Evolutionary conservation across 805 yeast genomes (phyloP).

Genomic region (Metschnikowia orientalis): DNA sequence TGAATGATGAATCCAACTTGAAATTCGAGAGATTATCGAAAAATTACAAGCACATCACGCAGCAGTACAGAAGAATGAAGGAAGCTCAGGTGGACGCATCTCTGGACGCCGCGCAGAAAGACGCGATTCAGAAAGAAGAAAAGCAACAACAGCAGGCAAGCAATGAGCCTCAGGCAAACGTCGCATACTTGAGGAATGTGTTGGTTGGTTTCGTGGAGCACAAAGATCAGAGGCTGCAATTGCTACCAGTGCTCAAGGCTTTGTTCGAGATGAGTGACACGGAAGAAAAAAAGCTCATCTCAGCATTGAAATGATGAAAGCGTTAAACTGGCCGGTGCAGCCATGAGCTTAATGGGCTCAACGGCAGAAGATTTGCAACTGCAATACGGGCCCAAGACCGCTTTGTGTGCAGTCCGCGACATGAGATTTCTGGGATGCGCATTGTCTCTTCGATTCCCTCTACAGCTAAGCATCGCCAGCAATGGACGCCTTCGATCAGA

Average conservation of each 20-base stretch:
- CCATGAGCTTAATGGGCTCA: too few relatives aligned
- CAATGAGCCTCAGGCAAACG: conserved; percentile 33
- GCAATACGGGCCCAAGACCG: too few relatives aligned
- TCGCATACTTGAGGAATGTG: conserved; percentile 84
- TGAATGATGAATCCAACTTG: conserved; percentile 63
- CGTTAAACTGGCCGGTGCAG: too few relatives aligned
- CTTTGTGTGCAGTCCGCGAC: too few relatives aligned
- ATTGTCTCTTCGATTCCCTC: too few relatives aligned
- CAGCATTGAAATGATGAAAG: conserved; percentile 40
- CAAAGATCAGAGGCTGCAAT: conserved; percentile 80
- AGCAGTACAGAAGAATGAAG: conserved; percentile 49
- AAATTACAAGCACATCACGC: conserved; percentile 61
- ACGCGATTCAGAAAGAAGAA: conserved; percentile 12
- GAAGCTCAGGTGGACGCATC: conserved; percentile 14
- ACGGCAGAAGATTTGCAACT: too few relatives aligned
- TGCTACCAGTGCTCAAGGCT: conserved; percentile 81
- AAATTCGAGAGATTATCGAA: conserved; percentile 67
- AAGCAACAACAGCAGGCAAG: conserved; percentile 3
- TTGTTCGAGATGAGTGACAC: conserved; percentile 61
- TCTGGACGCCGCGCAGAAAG: conserved; percentile 4
- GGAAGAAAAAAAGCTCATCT: conserved; percentile 70
- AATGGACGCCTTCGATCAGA: conserved; percentile 61
- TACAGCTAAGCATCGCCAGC: not conserved
- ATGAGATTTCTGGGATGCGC: too few relatives aligned
- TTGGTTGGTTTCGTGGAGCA: conserved; percentile 88